Conservation (phyloP, 768 basidiomycete species). For the Strobilomyces confusus region DNA sequence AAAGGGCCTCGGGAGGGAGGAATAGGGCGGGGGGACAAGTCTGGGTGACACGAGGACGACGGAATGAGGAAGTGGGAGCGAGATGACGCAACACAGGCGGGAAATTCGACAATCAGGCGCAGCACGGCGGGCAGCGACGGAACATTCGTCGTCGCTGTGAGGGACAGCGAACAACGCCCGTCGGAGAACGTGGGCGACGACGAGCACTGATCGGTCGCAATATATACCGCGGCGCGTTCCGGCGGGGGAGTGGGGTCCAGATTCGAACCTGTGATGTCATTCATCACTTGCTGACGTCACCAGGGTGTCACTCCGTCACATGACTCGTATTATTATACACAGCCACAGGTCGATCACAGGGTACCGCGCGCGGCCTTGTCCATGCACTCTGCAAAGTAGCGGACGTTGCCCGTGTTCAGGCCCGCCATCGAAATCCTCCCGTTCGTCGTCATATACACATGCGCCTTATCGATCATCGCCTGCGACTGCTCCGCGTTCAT, state of each 20-base stretch:
- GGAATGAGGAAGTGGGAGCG: constrained; percentile 10
- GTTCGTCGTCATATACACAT: constrained; percentile 83
- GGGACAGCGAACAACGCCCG: constrained; percentile 8
- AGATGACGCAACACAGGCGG: constrained; percentile 24
- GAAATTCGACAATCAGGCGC: constrained; percentile 6
- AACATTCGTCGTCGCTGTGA: constrained; percentile 15
- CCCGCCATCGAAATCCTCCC: constrained; percentile 96
- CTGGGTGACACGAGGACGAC: constrained; percentile 28
- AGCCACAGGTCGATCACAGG: constrained; percentile 28
- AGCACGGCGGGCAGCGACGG: constrained; percentile 7
- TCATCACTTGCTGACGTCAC: constrained; percentile 29
- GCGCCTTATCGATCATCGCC: constrained; percentile 63
- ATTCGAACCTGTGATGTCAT: constrained; percentile 31
- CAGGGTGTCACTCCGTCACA: background rate
- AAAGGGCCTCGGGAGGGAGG: constrained; percentile 17
- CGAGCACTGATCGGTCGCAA: constrained; percentile 21
- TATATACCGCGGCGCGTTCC: constrained; percentile 19
- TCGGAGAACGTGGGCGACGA: constrained; percentile 23
- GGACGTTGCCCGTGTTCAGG: constrained; percentile 75
- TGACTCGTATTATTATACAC: constrained; percentile 8
- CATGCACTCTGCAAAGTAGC: constrained; percentile 66
- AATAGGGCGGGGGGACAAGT: constrained; percentile 26
- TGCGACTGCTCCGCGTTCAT: constrained; percentile 63
- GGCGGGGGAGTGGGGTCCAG: constrained; percentile 20
- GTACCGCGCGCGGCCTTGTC: constrained; percentile 61